Percentiles rank a stretch among this genome's conserved stretches.
Conservation (phyloP, 2,329 filamentous ascomycete species). For the Nemania sp. region DNA sequence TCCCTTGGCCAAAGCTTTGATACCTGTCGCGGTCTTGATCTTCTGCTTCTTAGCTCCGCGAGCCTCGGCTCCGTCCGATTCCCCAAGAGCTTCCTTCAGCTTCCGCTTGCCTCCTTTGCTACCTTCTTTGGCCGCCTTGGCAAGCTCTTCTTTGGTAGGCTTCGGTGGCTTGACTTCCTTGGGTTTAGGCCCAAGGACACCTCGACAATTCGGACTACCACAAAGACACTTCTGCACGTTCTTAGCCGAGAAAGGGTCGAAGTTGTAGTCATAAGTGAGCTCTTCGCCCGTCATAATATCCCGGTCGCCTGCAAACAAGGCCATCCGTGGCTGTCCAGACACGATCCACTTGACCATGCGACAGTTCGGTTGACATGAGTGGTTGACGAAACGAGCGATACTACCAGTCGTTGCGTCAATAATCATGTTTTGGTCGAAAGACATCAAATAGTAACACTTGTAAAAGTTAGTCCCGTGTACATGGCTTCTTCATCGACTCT, state of each 20-base stretch:
- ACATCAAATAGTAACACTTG: constrained; percentile 99
- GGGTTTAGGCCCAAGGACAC: constrained; percentile 65
- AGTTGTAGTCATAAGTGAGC: constrained; percentile 89
- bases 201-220: constrained; percentile 66
- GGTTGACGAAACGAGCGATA: constrained; percentile 97
- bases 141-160: constrained; percentile 49
- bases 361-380: constrained; percentile 95
- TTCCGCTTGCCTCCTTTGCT: constrained; percentile 60
- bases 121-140: constrained; percentile 41
- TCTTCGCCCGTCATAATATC: constrained; percentile 96
- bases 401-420: constrained; percentile 96
- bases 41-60: constrained; percentile 52
- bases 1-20: constrained; percentile 45
- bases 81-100: constrained; percentile 56
- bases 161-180: constrained; percentile 57
- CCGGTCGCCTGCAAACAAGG: constrained; percentile 86
- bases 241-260: constrained; percentile 70
- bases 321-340: constrained; percentile 91
- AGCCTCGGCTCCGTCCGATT: constrained; percentile 39
- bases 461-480: constrained; percentile 15
- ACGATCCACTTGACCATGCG: constrained; percentile 99
- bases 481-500: constrained; percentile 19
- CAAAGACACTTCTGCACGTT: constrained; percentile 71
- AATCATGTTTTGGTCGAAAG: constrained; percentile 97
- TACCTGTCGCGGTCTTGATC: constrained; percentile 46